Evolutionary conservation across 345 rosid species (phyloP).

Genomic region (Draba incana): DNA sequence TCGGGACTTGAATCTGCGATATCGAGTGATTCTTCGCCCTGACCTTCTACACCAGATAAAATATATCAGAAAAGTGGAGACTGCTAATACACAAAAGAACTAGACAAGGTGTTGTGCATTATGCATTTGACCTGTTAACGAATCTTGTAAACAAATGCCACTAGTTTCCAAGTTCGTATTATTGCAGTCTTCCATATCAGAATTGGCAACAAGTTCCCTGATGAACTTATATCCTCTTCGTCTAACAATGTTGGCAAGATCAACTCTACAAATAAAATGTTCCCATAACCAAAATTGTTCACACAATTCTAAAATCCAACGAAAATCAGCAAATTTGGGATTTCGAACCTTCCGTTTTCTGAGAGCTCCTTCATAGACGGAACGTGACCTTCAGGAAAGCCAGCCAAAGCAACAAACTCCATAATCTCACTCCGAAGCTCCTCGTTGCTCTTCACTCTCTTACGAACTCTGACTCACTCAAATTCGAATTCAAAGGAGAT

Average conservation of each 20-base stretch:
- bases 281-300: neutral
- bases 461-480: constrained; percentile 48
- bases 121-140: constrained; percentile 49
- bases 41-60: constrained; percentile 46
- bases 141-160: constrained; percentile 24
- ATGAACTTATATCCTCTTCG: constrained; percentile 84
- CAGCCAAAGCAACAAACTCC: constrained; percentile 64
- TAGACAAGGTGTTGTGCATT: too few species aligned
- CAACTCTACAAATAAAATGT: constrained; percentile 56
- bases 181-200: constrained; percentile 37
- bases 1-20: neutral
- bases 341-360: constrained; percentile 73
- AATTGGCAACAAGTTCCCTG: constrained; percentile 60
- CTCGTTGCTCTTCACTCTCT: constrained; percentile 75
- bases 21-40: constrained; percentile 39
- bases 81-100: neutral
- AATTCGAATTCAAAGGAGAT: constrained; percentile 10
- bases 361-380: constrained; percentile 83
- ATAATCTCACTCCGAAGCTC: constrained; percentile 70
- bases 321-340: neutral
- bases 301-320: too few species aligned
- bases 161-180: constrained; percentile 23
- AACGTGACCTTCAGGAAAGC: constrained; percentile 68
- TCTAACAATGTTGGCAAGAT: constrained; percentile 85
- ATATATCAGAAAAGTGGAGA: constrained; percentile 17